phyloP scores from a whole-genome alignment of 345 rosid species.

The Ailanthus altissimus region DNA sequence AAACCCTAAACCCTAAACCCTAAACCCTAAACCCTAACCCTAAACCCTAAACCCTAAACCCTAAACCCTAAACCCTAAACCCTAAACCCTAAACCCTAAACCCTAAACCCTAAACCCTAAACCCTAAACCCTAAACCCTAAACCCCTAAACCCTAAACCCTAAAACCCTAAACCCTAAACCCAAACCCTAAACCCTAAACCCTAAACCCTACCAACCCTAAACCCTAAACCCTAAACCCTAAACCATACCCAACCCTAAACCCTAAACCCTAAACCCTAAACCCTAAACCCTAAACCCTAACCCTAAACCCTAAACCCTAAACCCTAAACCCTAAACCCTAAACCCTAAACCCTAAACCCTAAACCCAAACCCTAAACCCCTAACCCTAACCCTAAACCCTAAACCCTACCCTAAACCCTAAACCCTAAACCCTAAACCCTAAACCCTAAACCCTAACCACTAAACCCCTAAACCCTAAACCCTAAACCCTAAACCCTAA shows the following conservation, averaged over 20 bases:
- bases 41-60: constrained; percentile 30
- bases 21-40: constrained; percentile 24
- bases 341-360: not conserved
- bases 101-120: constrained; percentile 2
- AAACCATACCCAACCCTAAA: too few species aligned
- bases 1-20: constrained; percentile 25
- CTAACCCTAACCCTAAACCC: not conserved
- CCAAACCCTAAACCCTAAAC: constrained; percentile 9
- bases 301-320: too few species aligned
- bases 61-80: constrained; percentile 31
- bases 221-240: too few species aligned
- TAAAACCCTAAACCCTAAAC: too few species aligned
- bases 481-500: constrained; percentile 10
- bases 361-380: constrained; percentile 3
- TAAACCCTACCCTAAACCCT: not conserved
- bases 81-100: constrained; percentile 14
- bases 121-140: constrained; percentile 23
- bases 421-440: constrained; percentile 19
- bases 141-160: too few species aligned
- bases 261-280: too few species aligned
- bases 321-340: too few species aligned
- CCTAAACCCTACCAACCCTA: constrained; percentile 20
- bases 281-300: too few species aligned
- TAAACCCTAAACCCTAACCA: constrained; percentile 11
- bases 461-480: not conserved